phyloP scores from a whole-genome alignment of 2,329 filamentous ascomycete species.

The Sphaerulina vaccinii region DNA sequence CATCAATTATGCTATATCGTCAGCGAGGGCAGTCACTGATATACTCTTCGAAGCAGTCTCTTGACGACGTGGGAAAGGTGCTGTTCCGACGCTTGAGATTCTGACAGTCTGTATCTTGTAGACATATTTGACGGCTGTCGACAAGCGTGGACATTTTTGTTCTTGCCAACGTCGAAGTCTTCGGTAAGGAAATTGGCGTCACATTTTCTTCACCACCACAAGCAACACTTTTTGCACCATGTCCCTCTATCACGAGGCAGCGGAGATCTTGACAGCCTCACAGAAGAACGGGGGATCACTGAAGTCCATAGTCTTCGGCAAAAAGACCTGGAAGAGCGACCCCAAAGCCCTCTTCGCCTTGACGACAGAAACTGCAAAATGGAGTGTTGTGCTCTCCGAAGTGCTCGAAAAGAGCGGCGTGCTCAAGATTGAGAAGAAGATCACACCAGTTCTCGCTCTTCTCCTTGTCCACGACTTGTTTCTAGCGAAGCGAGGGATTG shows the following conservation, averaged over 20 bases:
- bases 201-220: background rate
- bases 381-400: constrained; percentile 81
- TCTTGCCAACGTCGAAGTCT: too few species aligned
- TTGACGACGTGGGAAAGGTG: too few species aligned
- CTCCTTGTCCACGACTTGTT: constrained; percentile 85
- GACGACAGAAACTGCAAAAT: constrained; percentile 83
- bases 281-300: constrained; percentile 74
- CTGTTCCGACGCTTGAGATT: too few species aligned
- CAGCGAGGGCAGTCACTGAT: too few species aligned
- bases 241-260: constrained; percentile 95
- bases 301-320: constrained; percentile 78
- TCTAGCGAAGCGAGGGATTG: constrained; percentile 76
- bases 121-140: too few species aligned
- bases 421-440: constrained; percentile 79
- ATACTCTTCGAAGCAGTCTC: too few species aligned
- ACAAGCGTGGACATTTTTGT: too few species aligned
- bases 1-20: background rate
- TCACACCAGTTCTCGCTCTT: constrained; percentile 76
- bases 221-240: constrained; percentile 51
- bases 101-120: too few species aligned
- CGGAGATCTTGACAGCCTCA: constrained; percentile 65
- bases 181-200: background rate
- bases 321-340: constrained; percentile 71
- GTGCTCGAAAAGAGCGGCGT: constrained; percentile 81
- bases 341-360: constrained; percentile 84